Conservation (phyloP, 2,329 filamentous ascomycete genomes). For the Magnaporthiopsis incrustans region DNA sequence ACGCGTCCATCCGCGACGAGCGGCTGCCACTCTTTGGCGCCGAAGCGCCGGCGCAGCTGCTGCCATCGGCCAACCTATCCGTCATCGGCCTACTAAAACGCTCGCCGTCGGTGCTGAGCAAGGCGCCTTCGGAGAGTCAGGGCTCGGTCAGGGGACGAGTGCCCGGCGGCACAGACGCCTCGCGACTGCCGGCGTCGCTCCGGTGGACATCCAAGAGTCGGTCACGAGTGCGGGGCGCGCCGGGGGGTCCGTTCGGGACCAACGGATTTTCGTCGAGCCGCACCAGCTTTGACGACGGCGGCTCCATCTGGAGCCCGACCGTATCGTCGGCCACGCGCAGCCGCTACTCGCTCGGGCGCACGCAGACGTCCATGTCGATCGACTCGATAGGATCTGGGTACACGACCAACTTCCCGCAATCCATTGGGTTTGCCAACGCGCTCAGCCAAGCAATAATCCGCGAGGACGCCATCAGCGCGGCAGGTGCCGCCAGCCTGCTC, state of each 20-base stretch:
- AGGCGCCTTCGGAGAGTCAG: conserved; percentile 77
- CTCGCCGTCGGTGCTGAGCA: conserved; percentile 85
- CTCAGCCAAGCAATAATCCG: conserved; percentile 94
- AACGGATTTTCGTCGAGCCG: conserved; percentile 80
- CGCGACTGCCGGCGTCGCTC: conserved; percentile 41
- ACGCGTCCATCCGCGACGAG: conserved; percentile 78
- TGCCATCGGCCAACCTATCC: conserved; percentile 56
- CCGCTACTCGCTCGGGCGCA: conserved; percentile 85
- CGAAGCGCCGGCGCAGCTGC: conserved; percentile 33
- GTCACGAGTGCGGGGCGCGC: conserved; percentile 56
- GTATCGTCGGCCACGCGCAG: conserved; percentile 91
- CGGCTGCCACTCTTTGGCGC: conserved; percentile 80
- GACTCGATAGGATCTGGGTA: conserved; percentile 78
- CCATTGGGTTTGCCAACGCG: conserved; percentile 94
- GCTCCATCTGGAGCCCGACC: conserved; percentile 81
- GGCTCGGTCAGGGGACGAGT: conserved; percentile 63
- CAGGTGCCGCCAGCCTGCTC: conserved; percentile 21
- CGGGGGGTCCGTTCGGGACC: conserved; percentile 23
- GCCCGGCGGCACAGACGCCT: conserved; percentile 38
- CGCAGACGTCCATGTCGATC: conserved; percentile 83
- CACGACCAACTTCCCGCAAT: conserved; percentile 73
- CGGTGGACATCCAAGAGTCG: conserved; percentile 82
- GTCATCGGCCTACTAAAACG: conserved; percentile 73
- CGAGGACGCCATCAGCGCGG: conserved; percentile 54
- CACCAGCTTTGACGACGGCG: conserved; percentile 87